These are phyloP conservation scores for Eimeria acervulina DNA, from an alignment of 169 alveolate species.

Conservation along the genomic window DNA sequence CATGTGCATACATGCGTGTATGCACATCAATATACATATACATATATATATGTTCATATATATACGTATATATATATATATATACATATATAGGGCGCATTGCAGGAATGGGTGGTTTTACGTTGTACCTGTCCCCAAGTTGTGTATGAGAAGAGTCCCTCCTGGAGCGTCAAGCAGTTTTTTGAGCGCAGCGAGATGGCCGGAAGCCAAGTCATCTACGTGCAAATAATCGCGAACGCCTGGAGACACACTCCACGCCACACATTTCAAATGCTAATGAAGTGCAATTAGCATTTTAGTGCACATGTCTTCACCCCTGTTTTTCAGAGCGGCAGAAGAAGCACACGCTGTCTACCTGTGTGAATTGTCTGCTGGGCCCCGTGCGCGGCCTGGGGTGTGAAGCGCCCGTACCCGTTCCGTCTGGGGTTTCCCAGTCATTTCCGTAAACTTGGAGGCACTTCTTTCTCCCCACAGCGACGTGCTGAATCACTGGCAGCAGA, in stretches of 20 bases:
- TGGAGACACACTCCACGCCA: not conserved
- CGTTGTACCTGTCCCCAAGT: slow-evolving; percentile 91
- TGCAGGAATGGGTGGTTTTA: not conserved
- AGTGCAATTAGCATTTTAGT: not conserved
- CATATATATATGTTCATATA: no score
- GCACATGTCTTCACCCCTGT: not conserved
- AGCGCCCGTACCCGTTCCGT: slow-evolving; percentile 92
- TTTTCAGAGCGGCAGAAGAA: not conserved
- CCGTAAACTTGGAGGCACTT: slow-evolving; percentile 92
- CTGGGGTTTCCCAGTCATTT: slow-evolving; percentile 92
- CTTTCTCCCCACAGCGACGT: slow-evolving; percentile 88
- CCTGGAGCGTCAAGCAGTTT: slow-evolving; percentile 75
- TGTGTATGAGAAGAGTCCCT: slow-evolving; percentile 85
- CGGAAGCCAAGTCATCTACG: slow-evolving; percentile 96
- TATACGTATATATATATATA: no score
- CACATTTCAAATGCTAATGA: no score
- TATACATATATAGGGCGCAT: not conserved
- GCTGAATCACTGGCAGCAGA: slow-evolving; percentile 94
- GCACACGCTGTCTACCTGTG: no score
- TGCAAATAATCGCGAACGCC: slow-evolving; percentile 96
- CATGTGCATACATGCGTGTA: not conserved
- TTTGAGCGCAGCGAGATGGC: slow-evolving; percentile 94
- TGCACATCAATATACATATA: not conserved
- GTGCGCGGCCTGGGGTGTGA: no score
- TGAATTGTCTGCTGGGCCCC: no score